Evolutionary conservation across 306 rosid genomes (phyloP).

Genomic region (Ochetophila trinervis): DNA sequence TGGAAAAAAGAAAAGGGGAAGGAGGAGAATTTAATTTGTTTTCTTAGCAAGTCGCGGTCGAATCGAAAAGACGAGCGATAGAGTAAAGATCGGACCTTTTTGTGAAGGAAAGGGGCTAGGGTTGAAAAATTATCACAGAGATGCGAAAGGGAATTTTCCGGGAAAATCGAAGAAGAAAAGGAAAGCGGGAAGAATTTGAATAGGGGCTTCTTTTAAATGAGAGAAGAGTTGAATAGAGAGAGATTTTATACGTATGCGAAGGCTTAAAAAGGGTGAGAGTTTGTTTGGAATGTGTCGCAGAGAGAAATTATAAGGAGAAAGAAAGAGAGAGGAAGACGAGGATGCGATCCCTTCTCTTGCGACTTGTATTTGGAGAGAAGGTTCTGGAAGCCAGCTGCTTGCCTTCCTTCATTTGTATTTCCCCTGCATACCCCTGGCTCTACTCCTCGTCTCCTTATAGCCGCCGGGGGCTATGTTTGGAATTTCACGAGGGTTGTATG

Average conservation of each 20-base stretch:
- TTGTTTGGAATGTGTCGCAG: not conserved
- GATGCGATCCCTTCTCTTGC: too few species aligned
- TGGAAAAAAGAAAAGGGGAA: too few species aligned
- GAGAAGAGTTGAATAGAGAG: not conserved
- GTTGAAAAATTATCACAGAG: too few species aligned
- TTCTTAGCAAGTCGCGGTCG: too few species aligned
- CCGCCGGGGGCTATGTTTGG: slow-evolving; percentile 10
- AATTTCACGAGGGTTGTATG: not conserved
- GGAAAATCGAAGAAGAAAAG: not conserved
- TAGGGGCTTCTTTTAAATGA: slow-evolving; percentile 36
- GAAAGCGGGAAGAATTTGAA: slow-evolving; percentile 63
- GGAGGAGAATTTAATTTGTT: too few species aligned
- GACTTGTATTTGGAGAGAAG: not conserved
- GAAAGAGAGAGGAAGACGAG: too few species aligned
- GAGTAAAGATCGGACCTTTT: slow-evolving; percentile 28
- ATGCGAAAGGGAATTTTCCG: not conserved
- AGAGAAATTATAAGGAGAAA: too few species aligned
- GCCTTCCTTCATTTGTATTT: not conserved
- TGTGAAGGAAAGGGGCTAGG: slow-evolving; percentile 5
- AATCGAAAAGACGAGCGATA: not conserved
- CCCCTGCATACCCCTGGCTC: slow-evolving; percentile 14
- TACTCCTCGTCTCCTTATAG: not conserved
- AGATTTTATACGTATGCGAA: slow-evolving; percentile 11
- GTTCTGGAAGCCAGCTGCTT: not conserved
- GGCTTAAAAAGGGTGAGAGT: slow-evolving; percentile 29